These are phyloP conservation scores for Lentinula sp. DNA, from an alignment of 768 basidiomycete genomes.

Conservation along the genomic window DNA sequence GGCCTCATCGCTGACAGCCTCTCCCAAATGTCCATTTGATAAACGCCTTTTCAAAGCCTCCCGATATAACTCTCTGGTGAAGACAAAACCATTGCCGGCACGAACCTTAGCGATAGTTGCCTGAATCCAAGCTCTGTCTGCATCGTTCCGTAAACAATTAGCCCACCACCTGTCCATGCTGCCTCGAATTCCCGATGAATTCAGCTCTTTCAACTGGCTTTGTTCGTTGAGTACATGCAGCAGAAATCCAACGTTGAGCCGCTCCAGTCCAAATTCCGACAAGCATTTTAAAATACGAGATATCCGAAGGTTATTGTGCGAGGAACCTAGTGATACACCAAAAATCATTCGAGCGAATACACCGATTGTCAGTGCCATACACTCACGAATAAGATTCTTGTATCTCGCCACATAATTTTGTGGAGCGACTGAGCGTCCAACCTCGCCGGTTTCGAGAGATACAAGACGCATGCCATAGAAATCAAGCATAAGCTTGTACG, in stretches of 20 bases:
- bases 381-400: constrained; percentile 62
- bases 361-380: neutral
- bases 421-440: constrained; percentile 45
- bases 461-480: constrained; percentile 75
- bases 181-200: constrained; percentile 36
- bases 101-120: constrained; percentile 47
- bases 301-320: constrained; percentile 75
- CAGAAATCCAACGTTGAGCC: constrained; percentile 58
- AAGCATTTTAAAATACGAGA: constrained; percentile 73
- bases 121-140: constrained; percentile 51
- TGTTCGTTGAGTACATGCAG: constrained; percentile 68
- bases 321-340: constrained; percentile 43
- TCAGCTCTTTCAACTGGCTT: constrained; percentile 49
- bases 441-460: constrained; percentile 49
- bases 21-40: constrained; percentile 26
- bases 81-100: constrained; percentile 32
- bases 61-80: constrained; percentile 56
- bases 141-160: constrained; percentile 60
- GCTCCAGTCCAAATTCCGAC: constrained; percentile 65
- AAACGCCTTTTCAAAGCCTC: constrained; percentile 36
- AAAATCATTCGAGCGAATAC: neutral
- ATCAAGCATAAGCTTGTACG: constrained; percentile 72
- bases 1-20: constrained; percentile 7
- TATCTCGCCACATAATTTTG: constrained; percentile 51
- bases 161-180: constrained; percentile 83